A percentile compares a stretch with the other conserved stretches of the same genome.
Evolutionary conservation across 1,284 basidiomycete species (phyloP).

Genomic region (Sporisorium scitamineum): DNA sequence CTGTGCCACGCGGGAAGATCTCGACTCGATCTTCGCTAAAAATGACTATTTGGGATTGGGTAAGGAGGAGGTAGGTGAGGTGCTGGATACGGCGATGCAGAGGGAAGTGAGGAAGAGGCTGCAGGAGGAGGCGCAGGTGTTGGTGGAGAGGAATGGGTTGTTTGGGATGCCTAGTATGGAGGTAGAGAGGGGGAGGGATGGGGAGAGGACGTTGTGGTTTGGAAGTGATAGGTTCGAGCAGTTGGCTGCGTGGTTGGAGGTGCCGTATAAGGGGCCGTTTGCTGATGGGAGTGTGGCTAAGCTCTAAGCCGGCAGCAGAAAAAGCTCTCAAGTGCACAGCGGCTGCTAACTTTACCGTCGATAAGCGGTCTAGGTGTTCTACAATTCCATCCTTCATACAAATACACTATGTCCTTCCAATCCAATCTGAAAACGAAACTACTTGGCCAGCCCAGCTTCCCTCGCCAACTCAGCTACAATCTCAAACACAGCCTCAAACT

Average conservation of each 20-base stretch:
- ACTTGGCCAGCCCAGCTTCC: not conserved
- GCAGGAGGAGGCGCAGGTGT: constrained; percentile 32
- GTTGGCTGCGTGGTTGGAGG: constrained; percentile 49
- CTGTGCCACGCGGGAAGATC: constrained; percentile 36
- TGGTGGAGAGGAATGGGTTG: constrained; percentile 41
- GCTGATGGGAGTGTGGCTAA: constrained; percentile 44
- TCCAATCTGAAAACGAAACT: no score
- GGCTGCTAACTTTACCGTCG: no score
- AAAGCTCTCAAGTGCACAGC: no score
- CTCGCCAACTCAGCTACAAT: constrained; percentile 15
- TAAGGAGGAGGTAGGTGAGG: constrained; percentile 14
- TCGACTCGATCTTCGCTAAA: constrained; percentile 33
- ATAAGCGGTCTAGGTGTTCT: not conserved
- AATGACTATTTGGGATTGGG: constrained; percentile 15
- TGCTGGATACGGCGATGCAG: constrained; percentile 26
- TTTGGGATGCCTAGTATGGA: constrained; percentile 60
- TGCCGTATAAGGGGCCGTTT: constrained; percentile 56
- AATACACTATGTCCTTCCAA: not conserved
- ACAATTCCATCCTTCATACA: not conserved
- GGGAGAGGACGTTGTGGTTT: constrained; percentile 39
- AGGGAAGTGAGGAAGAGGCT: constrained; percentile 23
- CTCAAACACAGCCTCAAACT: constrained; percentile 48
- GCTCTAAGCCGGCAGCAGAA: constrained; percentile 30
- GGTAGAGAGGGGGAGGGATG: constrained; percentile 30
- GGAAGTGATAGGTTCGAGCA: constrained; percentile 60